Evolutionary conservation across 495 filamentous ascomycete species (phyloP).

Genomic region (Aspergillus hancockii): DNA sequence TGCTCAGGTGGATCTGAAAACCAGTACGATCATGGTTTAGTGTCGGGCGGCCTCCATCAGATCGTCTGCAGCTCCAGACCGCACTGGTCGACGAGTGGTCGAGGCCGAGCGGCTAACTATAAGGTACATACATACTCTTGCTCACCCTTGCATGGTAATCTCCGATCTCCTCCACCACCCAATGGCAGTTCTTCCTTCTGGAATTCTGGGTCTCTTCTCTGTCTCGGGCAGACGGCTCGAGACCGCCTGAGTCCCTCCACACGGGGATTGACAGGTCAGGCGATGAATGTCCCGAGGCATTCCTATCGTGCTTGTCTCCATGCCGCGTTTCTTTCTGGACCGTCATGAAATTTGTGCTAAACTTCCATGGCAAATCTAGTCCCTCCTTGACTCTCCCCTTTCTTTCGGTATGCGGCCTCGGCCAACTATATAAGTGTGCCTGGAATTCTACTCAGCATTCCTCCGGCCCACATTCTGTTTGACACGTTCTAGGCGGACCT

Average conservation of each 20-base stretch:
- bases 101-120: background rate
- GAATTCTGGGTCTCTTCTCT: background rate
- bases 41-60: slow-evolving; percentile 1
- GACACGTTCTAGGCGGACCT: slow-evolving; percentile 1
- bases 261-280: slow-evolving; percentile 23
- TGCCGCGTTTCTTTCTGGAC: slow-evolving; percentile 18
- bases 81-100: background rate
- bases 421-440: slow-evolving; percentile 33
- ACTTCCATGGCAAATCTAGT: slow-evolving; percentile 5
- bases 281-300: slow-evolving; percentile 12
- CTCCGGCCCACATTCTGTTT: slow-evolving; percentile 17
- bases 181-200: background rate
- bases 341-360: slow-evolving; percentile 3
- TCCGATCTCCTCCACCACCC: slow-evolving; percentile 1
- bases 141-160: slow-evolving; percentile 14
- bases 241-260: slow-evolving; percentile 10
- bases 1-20: slow-evolving; percentile 2
- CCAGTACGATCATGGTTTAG: background rate
- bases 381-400: slow-evolving; percentile 11
- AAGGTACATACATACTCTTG: slow-evolving; percentile 6
- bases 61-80: slow-evolving; percentile 5
- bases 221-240: slow-evolving; percentile 14
- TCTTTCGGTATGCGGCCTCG: slow-evolving; percentile 22
- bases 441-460: slow-evolving; percentile 41
- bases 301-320: slow-evolving; percentile 12